Evolutionary conservation across 1,284 basidiomycete species (phyloP).

Genomic region (Trichosporon sp.): DNA sequence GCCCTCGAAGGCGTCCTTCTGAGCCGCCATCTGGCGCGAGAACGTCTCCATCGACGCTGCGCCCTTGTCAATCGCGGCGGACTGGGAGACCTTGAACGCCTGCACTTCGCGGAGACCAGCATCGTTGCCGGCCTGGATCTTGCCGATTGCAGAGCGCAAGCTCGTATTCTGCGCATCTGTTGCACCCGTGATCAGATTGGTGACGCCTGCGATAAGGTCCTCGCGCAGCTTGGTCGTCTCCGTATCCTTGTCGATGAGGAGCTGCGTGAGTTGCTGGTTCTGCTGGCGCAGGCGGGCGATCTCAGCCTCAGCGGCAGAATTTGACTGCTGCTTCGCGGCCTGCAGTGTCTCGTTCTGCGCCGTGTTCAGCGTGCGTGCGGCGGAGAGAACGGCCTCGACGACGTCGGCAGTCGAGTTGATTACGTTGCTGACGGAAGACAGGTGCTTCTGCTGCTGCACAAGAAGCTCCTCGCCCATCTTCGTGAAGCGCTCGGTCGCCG

Average conservation of each 20-base stretch:
- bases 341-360: conserved; percentile 63
- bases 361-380: conserved; percentile 65
- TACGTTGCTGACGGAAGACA: conserved; percentile 51
- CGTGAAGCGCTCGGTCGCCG: conserved; percentile 39
- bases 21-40: not conserved
- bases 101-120: conserved; percentile 49
- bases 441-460: conserved; percentile 49
- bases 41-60: not conserved
- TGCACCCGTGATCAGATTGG: conserved; percentile 70
- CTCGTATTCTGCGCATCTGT: conserved; percentile 69
- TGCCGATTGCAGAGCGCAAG: conserved; percentile 65
- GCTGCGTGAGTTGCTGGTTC: conserved; percentile 67
- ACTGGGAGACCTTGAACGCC: conserved; percentile 19
- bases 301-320: conserved; percentile 64
- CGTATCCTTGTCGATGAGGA: conserved; percentile 69
- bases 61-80: conserved; percentile 24
- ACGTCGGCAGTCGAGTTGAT: conserved; percentile 56
- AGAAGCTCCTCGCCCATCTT: conserved; percentile 51
- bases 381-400: conserved; percentile 65
- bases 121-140: conserved; percentile 64
- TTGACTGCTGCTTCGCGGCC: conserved; percentile 62
- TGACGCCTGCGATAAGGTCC: conserved; percentile 71
- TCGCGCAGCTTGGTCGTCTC: conserved; percentile 70
- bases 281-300: conserved; percentile 69
- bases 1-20: conserved; percentile 19